Evolutionary conservation across 2,329 filamentous ascomycete genomes (phyloP).

Genomic region (Xylariaceae sp.): DNA sequence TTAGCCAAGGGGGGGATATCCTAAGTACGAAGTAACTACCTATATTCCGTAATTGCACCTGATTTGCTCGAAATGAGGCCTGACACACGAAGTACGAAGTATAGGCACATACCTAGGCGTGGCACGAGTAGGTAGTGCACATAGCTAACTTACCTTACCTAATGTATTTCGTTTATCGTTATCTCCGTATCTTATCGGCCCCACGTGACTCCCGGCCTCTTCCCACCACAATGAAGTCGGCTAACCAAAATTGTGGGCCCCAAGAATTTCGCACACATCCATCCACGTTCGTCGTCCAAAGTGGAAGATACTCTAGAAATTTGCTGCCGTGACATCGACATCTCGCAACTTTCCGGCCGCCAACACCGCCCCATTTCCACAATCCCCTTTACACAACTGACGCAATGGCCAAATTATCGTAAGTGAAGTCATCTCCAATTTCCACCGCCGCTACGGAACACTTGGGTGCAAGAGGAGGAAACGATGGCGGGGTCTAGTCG

Average conservation of each 20-base stretch:
- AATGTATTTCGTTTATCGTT: conserved; percentile 4
- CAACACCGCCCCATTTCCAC: conserved; percentile 18
- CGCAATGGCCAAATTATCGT: conserved; percentile 33
- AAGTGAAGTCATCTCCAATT: conserved; percentile 22
- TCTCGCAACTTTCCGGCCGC: conserved; percentile 8
- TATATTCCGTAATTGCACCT: not conserved
- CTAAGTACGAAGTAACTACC: no score
- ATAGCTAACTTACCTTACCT: no score
- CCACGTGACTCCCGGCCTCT: conserved; percentile 7
- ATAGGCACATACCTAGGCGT: no score
- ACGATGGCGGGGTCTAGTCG: conserved; percentile 12
- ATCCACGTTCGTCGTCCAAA: conserved; percentile 6
- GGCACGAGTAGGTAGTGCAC: no score
- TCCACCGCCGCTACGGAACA: not conserved
- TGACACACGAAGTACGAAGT: no score
- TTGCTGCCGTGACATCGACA: conserved; percentile 18
- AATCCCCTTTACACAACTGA: conserved; percentile 18
- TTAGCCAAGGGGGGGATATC: not conserved
- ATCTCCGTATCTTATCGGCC: conserved; percentile 8
- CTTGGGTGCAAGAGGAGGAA: conserved; percentile 5
- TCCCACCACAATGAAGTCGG: conserved; percentile 14
- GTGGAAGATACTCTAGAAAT: conserved; percentile 7
- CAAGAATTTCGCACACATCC: conserved; percentile 13
- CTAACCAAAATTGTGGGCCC: conserved; percentile 20
- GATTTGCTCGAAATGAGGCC: no score